Evolutionary conservation across 108 stramenopile species (phyloP).

Genomic region (Skeletonema grethae): DNA sequence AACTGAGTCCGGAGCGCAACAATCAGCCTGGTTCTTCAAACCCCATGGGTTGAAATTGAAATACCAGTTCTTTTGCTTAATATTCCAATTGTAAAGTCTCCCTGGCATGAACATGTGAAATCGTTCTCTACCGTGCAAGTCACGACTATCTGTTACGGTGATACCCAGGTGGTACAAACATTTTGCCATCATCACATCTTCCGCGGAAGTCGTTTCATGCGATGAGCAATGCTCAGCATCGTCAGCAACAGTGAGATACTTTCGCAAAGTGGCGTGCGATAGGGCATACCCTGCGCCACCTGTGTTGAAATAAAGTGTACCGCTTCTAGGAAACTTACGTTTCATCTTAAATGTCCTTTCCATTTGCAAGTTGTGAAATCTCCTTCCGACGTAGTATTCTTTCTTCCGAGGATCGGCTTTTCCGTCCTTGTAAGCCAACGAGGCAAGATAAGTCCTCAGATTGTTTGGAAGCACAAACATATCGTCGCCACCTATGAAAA

Average conservation of each 20-base stretch:
- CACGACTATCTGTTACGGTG: constrained; percentile 63
- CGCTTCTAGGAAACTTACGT: neutral
- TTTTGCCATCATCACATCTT: constrained; percentile 67
- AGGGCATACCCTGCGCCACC: constrained; percentile 71
- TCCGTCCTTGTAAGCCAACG: constrained; percentile 39
- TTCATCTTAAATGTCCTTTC: neutral
- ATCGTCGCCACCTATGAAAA: constrained; percentile 93
- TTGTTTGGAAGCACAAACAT: constrained; percentile 88
- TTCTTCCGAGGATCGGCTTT: constrained; percentile 34
- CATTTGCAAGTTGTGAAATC: constrained; percentile 48
- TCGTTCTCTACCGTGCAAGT: constrained; percentile 63
- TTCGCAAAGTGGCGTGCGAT: constrained; percentile 49
- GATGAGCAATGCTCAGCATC: constrained; percentile 47
- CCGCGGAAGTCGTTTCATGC: constrained; percentile 47
- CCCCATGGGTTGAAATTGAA: constrained; percentile 70
- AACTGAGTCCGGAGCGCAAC: constrained; percentile 87
- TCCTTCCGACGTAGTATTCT: constrained; percentile 73
- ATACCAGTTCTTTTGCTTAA: constrained; percentile 57
- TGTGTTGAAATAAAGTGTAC: constrained; percentile 68
- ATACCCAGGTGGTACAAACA: constrained; percentile 48
- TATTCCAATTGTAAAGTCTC: constrained; percentile 55
- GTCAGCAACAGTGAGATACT: neutral
- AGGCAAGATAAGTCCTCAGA: constrained; percentile 67
- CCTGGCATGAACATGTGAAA: constrained; percentile 82
- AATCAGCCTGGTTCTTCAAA: constrained; percentile 60